phyloP scores from a whole-genome alignment of 1,284 basidiomycete species.

The Leccinum huronense region DNA sequence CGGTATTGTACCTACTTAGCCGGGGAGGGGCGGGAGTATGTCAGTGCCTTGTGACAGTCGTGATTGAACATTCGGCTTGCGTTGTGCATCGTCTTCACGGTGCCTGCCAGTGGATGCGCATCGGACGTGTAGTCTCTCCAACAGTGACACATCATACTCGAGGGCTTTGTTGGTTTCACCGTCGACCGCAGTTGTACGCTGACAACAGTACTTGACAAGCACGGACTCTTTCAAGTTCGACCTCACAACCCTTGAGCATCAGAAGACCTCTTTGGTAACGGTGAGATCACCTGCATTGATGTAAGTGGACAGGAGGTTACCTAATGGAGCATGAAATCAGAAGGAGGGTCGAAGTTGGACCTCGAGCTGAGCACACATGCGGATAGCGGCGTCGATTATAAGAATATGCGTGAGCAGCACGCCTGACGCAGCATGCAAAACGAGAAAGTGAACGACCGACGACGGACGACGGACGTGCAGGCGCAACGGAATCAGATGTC shows the following conservation, averaged over 20 bases:
- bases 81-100: conserved; percentile 60
- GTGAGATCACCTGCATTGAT: conserved; percentile 51
- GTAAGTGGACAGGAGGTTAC: conserved; percentile 60
- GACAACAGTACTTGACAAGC: conserved; percentile 19
- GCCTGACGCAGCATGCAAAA: conserved; percentile 50
- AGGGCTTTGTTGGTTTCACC: conserved; percentile 55
- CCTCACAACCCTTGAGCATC: conserved; percentile 36
- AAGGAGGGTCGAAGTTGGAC: conserved; percentile 37
- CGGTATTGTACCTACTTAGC: conserved; percentile 54
- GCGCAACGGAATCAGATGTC: background rate
- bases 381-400: conserved; percentile 58
- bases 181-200: conserved; percentile 63
- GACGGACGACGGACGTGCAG: conserved; percentile 9
- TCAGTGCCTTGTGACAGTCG: background rate
- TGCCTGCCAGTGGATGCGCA: conserved; percentile 27
- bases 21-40: background rate
- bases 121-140: conserved; percentile 55
- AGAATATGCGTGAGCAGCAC: conserved; percentile 53
- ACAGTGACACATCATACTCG: conserved; percentile 56
- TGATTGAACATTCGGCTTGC: conserved; percentile 33
- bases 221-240: conserved; percentile 10
- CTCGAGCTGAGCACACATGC: conserved; percentile 72
- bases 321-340: conserved; percentile 47
- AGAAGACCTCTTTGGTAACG: conserved; percentile 67
- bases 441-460: conserved; percentile 34